Evolutionary conservation across 768 basidiomycete species (phyloP).

Genomic region (Nidularia sp.): DNA sequence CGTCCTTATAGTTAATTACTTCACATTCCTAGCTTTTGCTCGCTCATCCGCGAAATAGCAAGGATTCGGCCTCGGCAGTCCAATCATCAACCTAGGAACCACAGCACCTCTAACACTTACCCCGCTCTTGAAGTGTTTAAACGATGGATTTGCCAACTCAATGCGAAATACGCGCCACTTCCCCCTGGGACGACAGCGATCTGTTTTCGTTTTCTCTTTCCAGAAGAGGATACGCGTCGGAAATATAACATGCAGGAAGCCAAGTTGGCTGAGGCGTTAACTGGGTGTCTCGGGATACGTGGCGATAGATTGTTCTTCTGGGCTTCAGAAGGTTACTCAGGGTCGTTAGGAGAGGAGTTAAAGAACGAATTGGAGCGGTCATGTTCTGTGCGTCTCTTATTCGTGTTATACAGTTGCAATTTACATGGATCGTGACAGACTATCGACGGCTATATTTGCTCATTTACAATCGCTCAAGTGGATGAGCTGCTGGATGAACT

Average conservation of each 20-base stretch:
- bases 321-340: conserved; percentile 39
- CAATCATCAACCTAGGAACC: conserved; percentile 5
- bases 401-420: background rate
- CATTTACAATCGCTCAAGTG: conserved; percentile 43
- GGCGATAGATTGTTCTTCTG: conserved; percentile 27
- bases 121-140: conserved; percentile 37
- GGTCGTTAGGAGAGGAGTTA: conserved; percentile 73
- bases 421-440: conserved; percentile 11
- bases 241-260: conserved; percentile 74
- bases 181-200: conserved; percentile 50
- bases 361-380: conserved; percentile 35
- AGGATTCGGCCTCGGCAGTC: conserved; percentile 23
- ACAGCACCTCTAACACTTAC: conserved; percentile 14
- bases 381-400: conserved; percentile 26
- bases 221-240: conserved; percentile 69
- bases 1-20: no score
- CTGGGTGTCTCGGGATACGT: conserved; percentile 39
- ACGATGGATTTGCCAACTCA: conserved; percentile 42
- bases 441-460: conserved; percentile 26
- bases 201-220: conserved; percentile 78
- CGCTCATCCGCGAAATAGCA: conserved; percentile 43
- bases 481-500: conserved; percentile 73
- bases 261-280: conserved; percentile 48
- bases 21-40: conserved; percentile 35
- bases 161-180: conserved; percentile 38